Evolutionary conservation across 208 protist species (phyloP).

Genomic region (Trypanosoma vivax): DNA sequence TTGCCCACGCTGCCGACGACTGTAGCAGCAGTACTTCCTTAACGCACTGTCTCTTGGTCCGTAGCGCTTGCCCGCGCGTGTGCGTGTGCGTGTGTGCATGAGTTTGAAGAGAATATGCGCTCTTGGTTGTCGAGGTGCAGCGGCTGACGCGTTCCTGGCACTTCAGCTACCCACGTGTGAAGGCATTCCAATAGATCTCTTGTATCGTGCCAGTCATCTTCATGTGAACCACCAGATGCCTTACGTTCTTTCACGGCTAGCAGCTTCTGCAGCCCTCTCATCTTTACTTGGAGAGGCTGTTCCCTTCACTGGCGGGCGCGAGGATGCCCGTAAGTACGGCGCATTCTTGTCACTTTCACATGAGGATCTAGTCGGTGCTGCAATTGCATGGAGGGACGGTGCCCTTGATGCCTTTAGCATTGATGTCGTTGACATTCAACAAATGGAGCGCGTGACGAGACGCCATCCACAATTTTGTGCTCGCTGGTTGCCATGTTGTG

Average conservation of each 20-base stretch:
- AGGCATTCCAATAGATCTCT: background rate
- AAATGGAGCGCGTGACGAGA: constrained; percentile 22
- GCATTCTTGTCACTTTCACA: constrained; percentile 43
- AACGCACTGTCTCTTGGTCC: too few species aligned
- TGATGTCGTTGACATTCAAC: constrained; percentile 37
- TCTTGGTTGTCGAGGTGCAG: background rate
- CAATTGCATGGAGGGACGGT: constrained; percentile 30
- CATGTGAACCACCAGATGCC: constrained; percentile 39
- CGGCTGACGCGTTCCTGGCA: constrained; percentile 5
- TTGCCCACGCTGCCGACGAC: too few species aligned
- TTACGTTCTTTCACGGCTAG: constrained; percentile 53
- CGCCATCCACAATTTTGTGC: constrained; percentile 19
- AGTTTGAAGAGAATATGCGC: background rate
- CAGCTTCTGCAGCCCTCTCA: constrained; percentile 38
- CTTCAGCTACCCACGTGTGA: background rate
- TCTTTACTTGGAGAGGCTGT: background rate
- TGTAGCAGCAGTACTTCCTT: too few species aligned
- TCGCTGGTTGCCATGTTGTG: constrained; percentile 9
- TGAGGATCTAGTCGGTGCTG: constrained; percentile 36
- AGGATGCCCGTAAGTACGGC: constrained; percentile 20
- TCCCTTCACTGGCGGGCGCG: constrained; percentile 25
- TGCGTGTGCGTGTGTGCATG: background rate
- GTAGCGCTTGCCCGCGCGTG: too few species aligned
- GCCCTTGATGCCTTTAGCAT: constrained; percentile 16
- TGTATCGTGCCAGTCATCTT: constrained; percentile 1